Evolutionary conservation across 805 yeast species (phyloP).

Genomic region (Wickerhamomyces hampshirensis): DNA sequence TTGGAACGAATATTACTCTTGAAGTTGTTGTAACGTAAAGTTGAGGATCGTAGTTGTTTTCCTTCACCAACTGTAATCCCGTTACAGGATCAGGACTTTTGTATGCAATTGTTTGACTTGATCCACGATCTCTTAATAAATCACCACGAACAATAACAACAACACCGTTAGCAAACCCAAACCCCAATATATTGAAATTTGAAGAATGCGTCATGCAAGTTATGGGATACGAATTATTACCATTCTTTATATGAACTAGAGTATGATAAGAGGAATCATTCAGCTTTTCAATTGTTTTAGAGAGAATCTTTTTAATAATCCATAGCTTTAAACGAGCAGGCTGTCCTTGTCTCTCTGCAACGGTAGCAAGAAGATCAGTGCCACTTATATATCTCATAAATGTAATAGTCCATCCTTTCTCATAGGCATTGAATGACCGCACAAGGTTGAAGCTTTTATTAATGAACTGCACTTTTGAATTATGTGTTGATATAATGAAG

Average conservation of each 20-base stretch:
- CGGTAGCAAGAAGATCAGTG: slow-evolving; percentile 55
- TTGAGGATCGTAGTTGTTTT: slow-evolving; percentile 38
- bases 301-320: slow-evolving; percentile 51
- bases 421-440: slow-evolving; percentile 58
- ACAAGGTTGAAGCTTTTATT: slow-evolving; percentile 42
- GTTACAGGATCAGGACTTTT: slow-evolving; percentile 77
- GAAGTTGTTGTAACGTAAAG: slow-evolving; percentile 74
- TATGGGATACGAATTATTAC: slow-evolving; percentile 73
- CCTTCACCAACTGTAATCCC: slow-evolving; percentile 52
- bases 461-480: slow-evolving; percentile 52
- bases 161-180: slow-evolving; percentile 82
- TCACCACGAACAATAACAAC: slow-evolving; percentile 86
- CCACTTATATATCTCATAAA: slow-evolving; percentile 45
- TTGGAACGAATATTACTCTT: slow-evolving; percentile 63
- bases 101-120: slow-evolving; percentile 77
- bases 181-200: slow-evolving; percentile 59
- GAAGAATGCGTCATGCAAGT: slow-evolving; percentile 54
- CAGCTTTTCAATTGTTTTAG: slow-evolving; percentile 25
- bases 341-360: slow-evolving; percentile 69
- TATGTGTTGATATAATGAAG: slow-evolving; percentile 55
- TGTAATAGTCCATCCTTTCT: slow-evolving; percentile 58
- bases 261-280: slow-evolving; percentile 49
- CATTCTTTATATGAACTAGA: slow-evolving; percentile 59
- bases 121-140: slow-evolving; percentile 79
- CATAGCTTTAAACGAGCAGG: slow-evolving; percentile 70